Percentiles rank a stretch among this genome's conserved stretches.
Conservation (phyloP, 2,329 filamentous ascomycete species). For the Diaporthe ilicicola region DNA sequence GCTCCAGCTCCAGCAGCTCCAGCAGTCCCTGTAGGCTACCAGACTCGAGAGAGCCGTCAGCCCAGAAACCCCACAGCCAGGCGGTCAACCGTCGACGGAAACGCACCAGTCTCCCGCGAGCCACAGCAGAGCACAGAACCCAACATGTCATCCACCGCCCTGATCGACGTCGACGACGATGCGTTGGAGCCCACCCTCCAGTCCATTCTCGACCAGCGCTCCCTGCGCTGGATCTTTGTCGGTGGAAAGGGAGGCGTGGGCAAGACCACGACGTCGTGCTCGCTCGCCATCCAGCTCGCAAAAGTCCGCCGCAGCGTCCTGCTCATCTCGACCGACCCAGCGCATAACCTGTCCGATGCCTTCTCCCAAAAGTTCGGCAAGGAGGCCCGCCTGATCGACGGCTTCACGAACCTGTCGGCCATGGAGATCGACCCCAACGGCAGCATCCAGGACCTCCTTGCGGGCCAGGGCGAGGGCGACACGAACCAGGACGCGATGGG, state of each 20-base stretch:
- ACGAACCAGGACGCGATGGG: conserved; percentile 66
- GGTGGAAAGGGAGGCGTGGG: conserved; percentile 98
- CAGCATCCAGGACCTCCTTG: conserved; percentile 93
- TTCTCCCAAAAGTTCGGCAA: conserved; percentile 99
- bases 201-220: conserved; percentile 93
- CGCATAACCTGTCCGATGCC: conserved; percentile 96
- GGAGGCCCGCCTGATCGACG: conserved; percentile 90
- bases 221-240: conserved; percentile 98
- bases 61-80: background rate
- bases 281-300: conserved; percentile 95
- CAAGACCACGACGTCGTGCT: conserved; percentile 99
- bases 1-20: background rate
- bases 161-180: conserved; percentile 71
- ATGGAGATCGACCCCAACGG: conserved; percentile 99
- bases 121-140: conserved; percentile 12
- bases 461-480: conserved; percentile 76
- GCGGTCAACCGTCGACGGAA: conserved; percentile 10
- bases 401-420: conserved; percentile 91
- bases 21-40: background rate
- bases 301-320: conserved; percentile 94
- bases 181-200: conserved; percentile 91
- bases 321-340: conserved; percentile 97
- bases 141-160: conserved; percentile 49
- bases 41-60: background rate
- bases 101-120: background rate